phyloP scores from a whole-genome alignment of 2,329 filamentous ascomycete species.

The Nigrograna mackinnonii region DNA sequence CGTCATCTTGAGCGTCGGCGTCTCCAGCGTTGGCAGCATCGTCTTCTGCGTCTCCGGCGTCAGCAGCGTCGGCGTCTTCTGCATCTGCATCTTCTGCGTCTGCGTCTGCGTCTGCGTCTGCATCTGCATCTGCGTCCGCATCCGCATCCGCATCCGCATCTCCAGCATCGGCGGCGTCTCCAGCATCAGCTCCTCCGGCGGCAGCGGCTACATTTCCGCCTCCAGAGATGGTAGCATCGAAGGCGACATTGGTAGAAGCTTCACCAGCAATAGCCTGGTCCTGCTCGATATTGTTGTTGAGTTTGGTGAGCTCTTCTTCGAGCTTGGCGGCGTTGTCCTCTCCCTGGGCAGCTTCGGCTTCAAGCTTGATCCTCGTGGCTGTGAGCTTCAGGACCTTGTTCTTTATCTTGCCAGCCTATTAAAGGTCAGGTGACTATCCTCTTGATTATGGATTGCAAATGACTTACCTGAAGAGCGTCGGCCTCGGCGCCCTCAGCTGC shows the following conservation, averaged over 20 bases:
- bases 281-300: constrained; percentile 56
- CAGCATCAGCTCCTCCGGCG: not conserved
- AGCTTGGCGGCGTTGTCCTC: constrained; percentile 51
- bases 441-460: not conserved
- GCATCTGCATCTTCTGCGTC: constrained; percentile 4
- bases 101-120: not conserved
- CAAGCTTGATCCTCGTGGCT: constrained; percentile 55
- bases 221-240: constrained; percentile 30
- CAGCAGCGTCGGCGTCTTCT: constrained; percentile 1
- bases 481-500: constrained; percentile 49
- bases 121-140: not conserved
- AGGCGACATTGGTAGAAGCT: constrained; percentile 36
- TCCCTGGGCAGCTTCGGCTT: constrained; percentile 59
- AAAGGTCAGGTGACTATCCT: not conserved
- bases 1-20: not conserved
- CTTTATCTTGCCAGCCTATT: constrained; percentile 61
- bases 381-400: constrained; percentile 64
- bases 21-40: not conserved
- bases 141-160: not conserved
- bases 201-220: constrained; percentile 9
- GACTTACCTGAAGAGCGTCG: constrained; percentile 45
- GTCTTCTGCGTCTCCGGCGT: not conserved
- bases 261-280: constrained; percentile 55
- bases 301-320: constrained; percentile 53
- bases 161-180: not conserved